phyloP scores from a whole-genome alignment of 768 basidiomycete species.

The Auricularia sp. region DNA sequence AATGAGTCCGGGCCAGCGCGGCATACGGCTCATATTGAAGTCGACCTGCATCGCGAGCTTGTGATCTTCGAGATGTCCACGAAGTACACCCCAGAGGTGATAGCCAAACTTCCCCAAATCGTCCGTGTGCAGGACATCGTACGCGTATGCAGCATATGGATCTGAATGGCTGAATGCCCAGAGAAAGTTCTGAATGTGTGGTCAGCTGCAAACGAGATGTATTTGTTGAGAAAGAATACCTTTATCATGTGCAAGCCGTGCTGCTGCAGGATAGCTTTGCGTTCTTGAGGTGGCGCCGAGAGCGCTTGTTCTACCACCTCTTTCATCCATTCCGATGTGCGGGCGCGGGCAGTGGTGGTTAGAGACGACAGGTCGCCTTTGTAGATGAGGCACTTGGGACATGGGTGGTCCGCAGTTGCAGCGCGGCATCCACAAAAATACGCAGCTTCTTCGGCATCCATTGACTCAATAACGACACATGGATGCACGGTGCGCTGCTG shows the following conservation, averaged over 20 bases:
- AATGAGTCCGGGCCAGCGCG: constrained; percentile 15
- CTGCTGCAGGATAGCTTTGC: constrained; percentile 14
- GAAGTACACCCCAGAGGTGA: constrained; percentile 12
- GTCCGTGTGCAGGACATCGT: constrained; percentile 21
- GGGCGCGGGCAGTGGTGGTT: constrained; percentile 6
- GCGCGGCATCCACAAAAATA: constrained; percentile 17
- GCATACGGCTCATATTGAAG: constrained; percentile 18
- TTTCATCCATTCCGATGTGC: constrained; percentile 15
- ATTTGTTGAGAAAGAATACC: constrained; percentile 6
- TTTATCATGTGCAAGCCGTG: constrained; percentile 16
- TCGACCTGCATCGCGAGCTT: not conserved
- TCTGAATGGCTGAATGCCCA: constrained; percentile 19
- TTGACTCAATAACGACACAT: constrained; percentile 19
- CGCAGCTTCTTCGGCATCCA: constrained; percentile 23
- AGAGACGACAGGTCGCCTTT: constrained; percentile 15
- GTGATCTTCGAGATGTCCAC: constrained; percentile 9
- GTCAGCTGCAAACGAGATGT: not conserved
- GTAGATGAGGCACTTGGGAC: constrained; percentile 21
- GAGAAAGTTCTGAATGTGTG: constrained; percentile 15
- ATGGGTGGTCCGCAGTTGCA: constrained; percentile 20
- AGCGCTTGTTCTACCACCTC: constrained; percentile 10
- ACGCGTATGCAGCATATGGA: constrained; percentile 16
- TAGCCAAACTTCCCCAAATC: constrained; percentile 21
- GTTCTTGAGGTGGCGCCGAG: constrained; percentile 5
- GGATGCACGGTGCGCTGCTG: constrained; percentile 17